Evolutionary conservation across 225 moss, liverwort and hornwort genomes (phyloP), one percentile per base, ranked within the genome.

Genomic region (Physcomitrium patens): DNA sequence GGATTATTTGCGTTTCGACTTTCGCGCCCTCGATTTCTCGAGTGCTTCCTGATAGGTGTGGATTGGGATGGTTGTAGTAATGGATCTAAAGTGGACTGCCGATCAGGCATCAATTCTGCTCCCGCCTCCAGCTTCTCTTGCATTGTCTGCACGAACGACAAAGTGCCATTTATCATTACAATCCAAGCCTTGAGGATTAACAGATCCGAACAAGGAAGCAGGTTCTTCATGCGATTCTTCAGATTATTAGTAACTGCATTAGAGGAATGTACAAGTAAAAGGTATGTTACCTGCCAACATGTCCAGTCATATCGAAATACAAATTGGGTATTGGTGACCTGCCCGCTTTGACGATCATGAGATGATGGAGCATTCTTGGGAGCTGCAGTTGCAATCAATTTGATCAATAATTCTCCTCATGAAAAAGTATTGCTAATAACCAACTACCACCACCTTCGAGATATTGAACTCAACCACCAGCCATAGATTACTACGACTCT

Each of bases 11-110:
- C 61, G 48, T 63, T 72, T 13, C 83, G 88, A 59, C 83, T 94
- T 82, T 94, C 92, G 11, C 96, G 89, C 12, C 92, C 96, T 70
- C 94, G 84, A 71, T 97, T 97, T 55, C 96, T 80, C 19, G 92
- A 93, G 16, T 82, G 90, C 63, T 92, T 97, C 50, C 96, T 84
- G 47, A 94, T 90, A 1, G 94, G 94, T 8, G 96, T 96, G 18
- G 49, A 67, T 3, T 76, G 72, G 13, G 69, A 58, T 28, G 66
- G 68, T 61, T 86, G 84, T 12, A 68, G 10, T 46, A 56, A 20
- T 7, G 72, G 41, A 24, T 77, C 78, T 15, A 49, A 43, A 17
- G 45, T 53, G 16, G 14, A 58, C 28, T 55, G 42, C 28, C 94
- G 83, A 68, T 84, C 79, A 49, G 94, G 92, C 92, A 97, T 94